Conservation (phyloP, 257 asterid genomes). For the Salvia rosmarinus region DNA sequence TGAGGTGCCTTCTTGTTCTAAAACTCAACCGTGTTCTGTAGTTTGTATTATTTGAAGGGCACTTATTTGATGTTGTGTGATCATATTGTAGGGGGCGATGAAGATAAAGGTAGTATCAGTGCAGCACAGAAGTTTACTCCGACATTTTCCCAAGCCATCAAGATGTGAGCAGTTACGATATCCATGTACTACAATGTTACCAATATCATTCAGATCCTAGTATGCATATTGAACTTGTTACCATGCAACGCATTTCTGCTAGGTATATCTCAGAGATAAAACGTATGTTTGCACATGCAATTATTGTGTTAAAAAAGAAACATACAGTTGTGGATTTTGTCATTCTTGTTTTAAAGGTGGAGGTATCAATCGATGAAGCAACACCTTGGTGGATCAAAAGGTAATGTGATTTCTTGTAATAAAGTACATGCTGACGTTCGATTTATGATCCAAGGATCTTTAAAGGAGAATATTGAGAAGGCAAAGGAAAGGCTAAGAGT, state of each 20-base stretch:
- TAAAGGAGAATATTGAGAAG: neutral
- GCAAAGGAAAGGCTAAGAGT: neutral
- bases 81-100: slow-evolving; percentile 66
- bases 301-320: too few relatives aligned
- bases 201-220: slow-evolving; percentile 3
- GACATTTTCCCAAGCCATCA: slow-evolving; percentile 98
- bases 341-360: neutral
- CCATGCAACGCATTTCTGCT: slow-evolving; percentile 4
- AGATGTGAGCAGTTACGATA: slow-evolving; percentile 61
- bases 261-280: slow-evolving; percentile 24
- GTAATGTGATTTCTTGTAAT: neutral
- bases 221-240: neutral
- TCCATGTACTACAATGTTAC: too few relatives aligned
- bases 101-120: slow-evolving; percentile 86
- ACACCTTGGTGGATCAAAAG: neutral
- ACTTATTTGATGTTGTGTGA: neutral
- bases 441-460: neutral
- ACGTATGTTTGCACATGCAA: slow-evolving; percentile 17
- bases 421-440: neutral
- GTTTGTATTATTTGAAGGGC: neutral
- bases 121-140: slow-evolving; percentile 92
- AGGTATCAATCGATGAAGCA: neutral
- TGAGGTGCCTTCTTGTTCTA: slow-evolving; percentile 48
- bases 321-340: neutral
- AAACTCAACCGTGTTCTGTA: neutral